Evolutionary conservation across 2,329 filamentous ascomycete genomes (phyloP), one percentile per base, ranked within the genome.

Genomic region (Ciborinia camelliae): DNA sequence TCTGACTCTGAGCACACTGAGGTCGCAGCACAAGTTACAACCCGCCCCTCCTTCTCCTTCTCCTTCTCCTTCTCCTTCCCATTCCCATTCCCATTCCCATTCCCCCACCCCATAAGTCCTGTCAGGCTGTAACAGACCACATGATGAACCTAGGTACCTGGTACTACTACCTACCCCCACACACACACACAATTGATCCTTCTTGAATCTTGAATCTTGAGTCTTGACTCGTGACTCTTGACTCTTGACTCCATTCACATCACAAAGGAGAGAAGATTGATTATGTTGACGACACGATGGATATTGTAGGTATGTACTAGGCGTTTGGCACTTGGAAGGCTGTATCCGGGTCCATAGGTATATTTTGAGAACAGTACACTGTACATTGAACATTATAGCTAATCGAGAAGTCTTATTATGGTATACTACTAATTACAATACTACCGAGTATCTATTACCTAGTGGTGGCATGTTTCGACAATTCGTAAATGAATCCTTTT

Each of bases 391-490:
- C 18, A 61, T 9, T n/a, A 50, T 28, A 14, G 30, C n/a, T 37
- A 20, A 37, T 39, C 32, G 20, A 39, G 10, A 52, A 23, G 18
- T 26, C 26, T 60, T 26, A 37, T 18, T n/a, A 23, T 37, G 26
- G 23, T 39, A n/a, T n/a, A n/a, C n/a, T n/a, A n/a, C n/a, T n/a
- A n/a, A n/a, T n/a, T n/a, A n/a, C n/a, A n/a, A n/a, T n/a, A n/a
- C n/a, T n/a, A n/a, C n/a, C n/a, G n/a, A n/a, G n/a, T n/a, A n/a
- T n/a, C n/a, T n/a, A n/a, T n/a, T n/a, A n/a, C n/a, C n/a, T n/a
- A n/a, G n/a, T 54, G 35, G 59, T 41, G 48, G 58, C 32, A 52
- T n/a, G n/a, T 61, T 61, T 61, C 18, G 35, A 61, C 32, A 62
- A 53, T 55, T 37, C 26, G 50, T 55, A 30, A n/a, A 47, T 23